Conservation (phyloP, 2,329 filamentous ascomycete genomes). For the Pyrenochaeta sp. region DNA sequence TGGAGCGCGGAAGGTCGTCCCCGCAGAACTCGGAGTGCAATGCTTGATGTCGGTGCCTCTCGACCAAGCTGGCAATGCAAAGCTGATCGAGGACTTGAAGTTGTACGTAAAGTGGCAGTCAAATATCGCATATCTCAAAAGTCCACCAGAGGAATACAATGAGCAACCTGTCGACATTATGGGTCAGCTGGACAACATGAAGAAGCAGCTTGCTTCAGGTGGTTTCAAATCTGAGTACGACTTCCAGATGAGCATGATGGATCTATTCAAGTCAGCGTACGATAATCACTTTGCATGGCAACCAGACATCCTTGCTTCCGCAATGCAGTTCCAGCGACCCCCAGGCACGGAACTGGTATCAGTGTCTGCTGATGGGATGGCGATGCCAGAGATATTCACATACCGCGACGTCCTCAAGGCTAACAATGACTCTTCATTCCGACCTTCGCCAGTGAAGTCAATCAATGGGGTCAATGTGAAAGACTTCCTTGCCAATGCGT, state of each 20-base stretch:
- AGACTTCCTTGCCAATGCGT: slow-evolving; percentile 44
- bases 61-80: slow-evolving; percentile 41
- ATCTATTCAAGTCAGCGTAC: slow-evolving; percentile 47
- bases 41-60: slow-evolving; percentile 51
- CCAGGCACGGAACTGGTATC: slow-evolving; percentile 43
- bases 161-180: slow-evolving; percentile 51
- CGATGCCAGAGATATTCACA: slow-evolving; percentile 48
- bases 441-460: slow-evolving; percentile 45
- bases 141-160: slow-evolving; percentile 47
- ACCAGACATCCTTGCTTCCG: slow-evolving; percentile 47
- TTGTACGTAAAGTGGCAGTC: slow-evolving; percentile 51
- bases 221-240: slow-evolving; percentile 52
- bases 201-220: slow-evolving; percentile 35
- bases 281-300: slow-evolving; percentile 53
- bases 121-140: slow-evolving; percentile 50
- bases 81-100: slow-evolving; percentile 47
- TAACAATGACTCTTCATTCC: slow-evolving; percentile 37
- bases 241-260: slow-evolving; percentile 49
- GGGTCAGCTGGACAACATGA: slow-evolving; percentile 46
- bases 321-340: slow-evolving; percentile 48
- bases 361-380: slow-evolving; percentile 47
- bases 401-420: slow-evolving; percentile 41
- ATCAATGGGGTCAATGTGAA: slow-evolving; percentile 50
- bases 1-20: slow-evolving; percentile 36
- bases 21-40: slow-evolving; percentile 43